Evolutionary conservation across 768 basidiomycete genomes (phyloP), one percentile per base, ranked within the genome.

Genomic region (Mycena latifolia): DNA sequence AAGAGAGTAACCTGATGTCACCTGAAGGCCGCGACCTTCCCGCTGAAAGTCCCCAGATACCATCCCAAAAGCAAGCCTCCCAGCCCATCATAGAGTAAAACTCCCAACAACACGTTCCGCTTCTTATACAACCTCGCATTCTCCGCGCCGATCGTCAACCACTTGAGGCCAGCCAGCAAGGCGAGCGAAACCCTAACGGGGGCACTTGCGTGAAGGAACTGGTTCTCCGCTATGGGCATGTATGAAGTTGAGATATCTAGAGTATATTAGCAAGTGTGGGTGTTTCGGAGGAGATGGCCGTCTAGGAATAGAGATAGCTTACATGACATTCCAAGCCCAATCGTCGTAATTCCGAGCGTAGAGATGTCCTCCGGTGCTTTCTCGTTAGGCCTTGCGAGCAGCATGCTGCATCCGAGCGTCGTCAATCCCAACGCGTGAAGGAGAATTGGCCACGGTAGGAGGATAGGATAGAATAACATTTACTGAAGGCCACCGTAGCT

Each of bases 11-110:
- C n/a, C n/a, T n/a, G n/a, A n/a, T n/a, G 50, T 61, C 50, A 61
- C 59, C 50, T 52, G 27, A 29, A 61, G 28, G 59, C n/a, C 50
- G 59, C 50, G 22, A 61, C 60, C n/a, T 61, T 61, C 50, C 60
- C 51, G 50, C 60, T 53, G 50, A 61, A 61, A 28, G 60, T 61
- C 28, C 60, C 60, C 41, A 61, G 50, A 61, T 52, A 61, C 51
- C 60, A 53, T 45, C 60, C 39, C 39, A 61, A 61, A 43, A 25
- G 12, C 48, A 61, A 45, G 28, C 51, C 51, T 43, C 60, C 60
- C 51, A 61, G 29, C 50, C 60, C 60, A 33, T 53, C 60, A 61
- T 52, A 61, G 27, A 61, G 39, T 25, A 61, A 52, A 53, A n/a
- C 22, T 29, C 50, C 59, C 59, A 61, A 17, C 59, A 61, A 39